A percentile compares a stretch with the other conserved stretches of the same genome.
phyloP scores from a whole-genome alignment of 2,329 filamentous ascomycete genomes.

The Teratosphaeria gauchensis region DNA sequence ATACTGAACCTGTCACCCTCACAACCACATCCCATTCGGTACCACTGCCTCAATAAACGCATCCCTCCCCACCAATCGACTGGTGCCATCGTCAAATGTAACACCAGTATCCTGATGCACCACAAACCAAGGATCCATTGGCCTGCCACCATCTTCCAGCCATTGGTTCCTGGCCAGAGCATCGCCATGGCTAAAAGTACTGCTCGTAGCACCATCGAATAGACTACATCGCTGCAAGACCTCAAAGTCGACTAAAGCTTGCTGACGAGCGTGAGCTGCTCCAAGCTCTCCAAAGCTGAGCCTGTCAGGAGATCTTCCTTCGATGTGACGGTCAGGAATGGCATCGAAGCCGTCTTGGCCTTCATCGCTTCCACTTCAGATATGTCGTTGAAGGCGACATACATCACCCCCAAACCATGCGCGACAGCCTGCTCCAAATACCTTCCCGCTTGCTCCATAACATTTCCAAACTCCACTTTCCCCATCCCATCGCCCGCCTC shows the following conservation, averaged over 20 bases:
- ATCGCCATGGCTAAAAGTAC: constrained; percentile 40
- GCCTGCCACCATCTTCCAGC: constrained; percentile 15
- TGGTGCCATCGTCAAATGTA: constrained; percentile 20
- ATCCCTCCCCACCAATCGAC: constrained; percentile 19
- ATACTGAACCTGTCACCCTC: neutral
- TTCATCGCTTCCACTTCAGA: constrained; percentile 30
- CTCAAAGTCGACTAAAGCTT: constrained; percentile 43
- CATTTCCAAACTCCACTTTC: no score
- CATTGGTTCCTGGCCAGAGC: constrained; percentile 33
- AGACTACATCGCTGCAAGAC: constrained; percentile 36
- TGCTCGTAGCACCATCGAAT: constrained; percentile 37
- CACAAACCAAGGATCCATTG: constrained; percentile 17
- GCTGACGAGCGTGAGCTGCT: constrained; percentile 38
- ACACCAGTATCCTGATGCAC: constrained; percentile 15
- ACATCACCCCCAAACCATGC: constrained; percentile 27
- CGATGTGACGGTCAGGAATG: constrained; percentile 30
- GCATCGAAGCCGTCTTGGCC: constrained; percentile 26
- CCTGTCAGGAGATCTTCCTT: constrained; percentile 36
- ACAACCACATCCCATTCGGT: constrained; percentile 21
- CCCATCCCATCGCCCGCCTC: no score
- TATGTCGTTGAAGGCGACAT: constrained; percentile 36
- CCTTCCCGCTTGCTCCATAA: constrained; percentile 28
- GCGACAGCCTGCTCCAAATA: constrained; percentile 28
- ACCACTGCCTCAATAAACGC: constrained; percentile 16
- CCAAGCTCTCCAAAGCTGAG: constrained; percentile 27